phyloP scores from a whole-genome alignment of 768 basidiomycete genomes.

The Xerocomellus chrysenteron region DNA sequence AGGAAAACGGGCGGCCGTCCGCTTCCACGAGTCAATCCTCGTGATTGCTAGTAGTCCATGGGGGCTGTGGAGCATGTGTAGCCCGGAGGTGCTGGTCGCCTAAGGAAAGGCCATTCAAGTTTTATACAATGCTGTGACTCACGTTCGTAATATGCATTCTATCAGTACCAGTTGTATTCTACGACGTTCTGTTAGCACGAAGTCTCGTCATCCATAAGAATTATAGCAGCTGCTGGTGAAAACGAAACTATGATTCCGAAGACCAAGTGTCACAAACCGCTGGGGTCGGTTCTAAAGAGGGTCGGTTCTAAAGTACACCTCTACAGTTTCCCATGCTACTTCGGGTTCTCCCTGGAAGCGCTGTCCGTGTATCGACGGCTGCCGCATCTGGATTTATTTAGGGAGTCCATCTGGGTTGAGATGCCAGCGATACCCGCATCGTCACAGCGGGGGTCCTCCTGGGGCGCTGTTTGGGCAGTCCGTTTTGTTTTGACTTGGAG shows the following conservation, averaged over 20 bases:
- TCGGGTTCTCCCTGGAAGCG: constrained; percentile 12
- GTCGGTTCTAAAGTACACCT: background rate
- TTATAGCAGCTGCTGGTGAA: background rate
- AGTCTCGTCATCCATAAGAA: background rate
- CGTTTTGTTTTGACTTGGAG: too few relatives aligned
- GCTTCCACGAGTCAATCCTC: background rate
- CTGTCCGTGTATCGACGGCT: background rate
- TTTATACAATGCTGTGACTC: background rate
- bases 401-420: background rate
- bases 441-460: too few relatives aligned
- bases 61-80: too few relatives aligned
- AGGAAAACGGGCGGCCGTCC: background rate
- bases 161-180: background rate
- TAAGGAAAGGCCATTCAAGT: background rate
- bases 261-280: background rate
- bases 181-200: background rate
- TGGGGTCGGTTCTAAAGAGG: too few relatives aligned
- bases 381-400: background rate
- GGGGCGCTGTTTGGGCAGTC: too few relatives aligned
- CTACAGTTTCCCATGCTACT: constrained; percentile 13
- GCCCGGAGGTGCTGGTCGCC: constrained; percentile 3
- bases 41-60: background rate
- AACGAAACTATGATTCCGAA: background rate
- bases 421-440: too few relatives aligned
- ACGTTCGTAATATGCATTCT: too few relatives aligned